Base-by-base conservation (phyloP, 2,329 filamentous ascomycete genomes). In the Fusarium marasasianum region DNA sequence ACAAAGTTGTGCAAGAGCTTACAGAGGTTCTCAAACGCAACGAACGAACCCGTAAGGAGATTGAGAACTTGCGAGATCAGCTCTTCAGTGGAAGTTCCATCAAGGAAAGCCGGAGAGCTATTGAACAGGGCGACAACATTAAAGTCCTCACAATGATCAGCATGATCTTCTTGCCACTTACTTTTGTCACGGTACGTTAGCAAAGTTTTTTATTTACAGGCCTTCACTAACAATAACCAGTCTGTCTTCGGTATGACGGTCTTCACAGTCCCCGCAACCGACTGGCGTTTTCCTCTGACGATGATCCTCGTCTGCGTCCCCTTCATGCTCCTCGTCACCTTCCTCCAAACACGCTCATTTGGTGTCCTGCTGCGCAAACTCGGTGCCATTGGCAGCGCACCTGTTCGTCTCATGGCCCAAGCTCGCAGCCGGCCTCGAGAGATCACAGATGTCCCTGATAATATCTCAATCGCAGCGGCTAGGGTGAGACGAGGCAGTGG, bases 61-160 rank as follows among this genome's bases (percentile, higher is more conserved):
- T 91, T 53, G 81, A 86, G 58, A 87, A 86, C 8, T 78, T 92
- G 66, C 82, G 90, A 59, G 89, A 91, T 67, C 89, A 91, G 78
- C 84, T 92, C 1, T 92, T 91, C 79, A 88, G 84, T 41, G 90
- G 90, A 5, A 91, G 89, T n/a, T 87, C 85, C 6, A 90, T 92
- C 63, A 87, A 90, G 74, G 90, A 91, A 78, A 87, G 85, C 45
- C 82, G 90, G 20, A 87, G 90, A 73, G 89, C 87, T 22, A 90
- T 92, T 41, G 89, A 91, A 63, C 90, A 92, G 77, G 89, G 90
- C 5, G 86, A 90, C 69, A 91, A 91, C 76, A 90, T 91, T 75
- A 89, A 89, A 72, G 81, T 87, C 38, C 77, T 91, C 53, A 91
- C 90, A 9, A 84, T 90, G 55, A 89, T 91, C 41, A 89, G 87